phyloP scores from a whole-genome alignment of 768 basidiomycete genomes.

The Russula sp. region DNA sequence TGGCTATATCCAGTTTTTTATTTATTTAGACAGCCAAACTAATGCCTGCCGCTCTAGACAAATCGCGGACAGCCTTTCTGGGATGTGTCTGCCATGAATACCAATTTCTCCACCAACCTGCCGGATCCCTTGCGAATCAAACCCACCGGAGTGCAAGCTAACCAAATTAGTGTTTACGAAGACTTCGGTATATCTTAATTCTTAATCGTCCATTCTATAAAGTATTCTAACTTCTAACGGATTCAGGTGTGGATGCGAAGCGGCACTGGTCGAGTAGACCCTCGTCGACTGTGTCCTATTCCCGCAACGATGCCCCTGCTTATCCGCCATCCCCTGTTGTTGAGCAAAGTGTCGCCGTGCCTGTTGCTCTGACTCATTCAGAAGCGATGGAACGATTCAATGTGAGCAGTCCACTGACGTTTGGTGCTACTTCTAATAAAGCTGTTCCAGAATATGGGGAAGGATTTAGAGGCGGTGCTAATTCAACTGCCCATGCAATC shows the following conservation, averaged over 20 bases:
- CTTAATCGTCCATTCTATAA: background rate
- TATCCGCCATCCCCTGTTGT: conserved; percentile 64
- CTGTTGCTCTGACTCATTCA: conserved; percentile 57
- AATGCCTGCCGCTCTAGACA: conserved; percentile 41
- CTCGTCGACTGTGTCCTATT: conserved; percentile 66
- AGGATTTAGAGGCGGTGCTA: conserved; percentile 79
- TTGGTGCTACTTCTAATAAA: background rate
- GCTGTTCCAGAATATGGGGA: conserved; percentile 41
- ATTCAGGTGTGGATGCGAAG: conserved; percentile 53
- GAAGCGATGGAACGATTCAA: conserved; percentile 89
- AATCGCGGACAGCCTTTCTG: conserved; percentile 78
- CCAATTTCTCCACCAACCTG: conserved; percentile 66
- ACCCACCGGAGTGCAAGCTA: conserved; percentile 71
- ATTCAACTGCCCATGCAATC: conserved; percentile 70
- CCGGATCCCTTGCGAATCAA: conserved; percentile 90
- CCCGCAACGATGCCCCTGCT: conserved; percentile 45
- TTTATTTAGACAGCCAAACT: background rate
- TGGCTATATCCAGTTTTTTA: conserved; percentile 30
- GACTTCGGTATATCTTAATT: conserved; percentile 65
- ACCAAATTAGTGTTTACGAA: conserved; percentile 89
- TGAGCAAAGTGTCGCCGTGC: conserved; percentile 47
- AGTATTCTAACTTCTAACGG: background rate
- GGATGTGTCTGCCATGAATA: conserved; percentile 73
- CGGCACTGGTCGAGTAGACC: conserved; percentile 60
- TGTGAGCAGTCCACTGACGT: conserved; percentile 43